Conservation (phyloP, 768 basidiomycete species). For the Agaricus bisporus region DNA sequence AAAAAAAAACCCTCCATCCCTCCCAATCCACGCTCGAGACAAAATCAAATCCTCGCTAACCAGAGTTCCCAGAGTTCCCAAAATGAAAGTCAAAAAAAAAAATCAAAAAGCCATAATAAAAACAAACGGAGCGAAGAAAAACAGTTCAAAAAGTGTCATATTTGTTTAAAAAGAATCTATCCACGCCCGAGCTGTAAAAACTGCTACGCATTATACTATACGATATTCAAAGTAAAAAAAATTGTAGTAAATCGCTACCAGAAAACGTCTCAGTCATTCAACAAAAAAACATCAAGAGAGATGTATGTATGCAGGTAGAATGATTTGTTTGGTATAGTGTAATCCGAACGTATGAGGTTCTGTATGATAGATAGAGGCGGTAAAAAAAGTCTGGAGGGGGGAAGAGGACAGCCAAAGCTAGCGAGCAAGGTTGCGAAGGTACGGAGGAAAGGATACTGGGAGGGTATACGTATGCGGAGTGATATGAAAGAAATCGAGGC, state of each 20-base stretch:
- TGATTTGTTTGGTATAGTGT: constrained; percentile 11
- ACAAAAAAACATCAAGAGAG: neutral
- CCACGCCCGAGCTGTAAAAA: neutral
- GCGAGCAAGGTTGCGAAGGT: neutral
- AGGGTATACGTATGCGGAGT: constrained; percentile 3
- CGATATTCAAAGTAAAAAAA: neutral
- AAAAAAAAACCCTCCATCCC: too few species aligned
- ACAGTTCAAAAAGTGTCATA: neutral
- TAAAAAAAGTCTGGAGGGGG: neutral
- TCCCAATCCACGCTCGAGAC: neutral
- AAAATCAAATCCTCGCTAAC: neutral
- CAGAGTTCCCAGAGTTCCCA: neutral
- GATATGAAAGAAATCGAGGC: neutral
- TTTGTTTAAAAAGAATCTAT: neutral
- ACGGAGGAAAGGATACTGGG: neutral
- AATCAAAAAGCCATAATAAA: neutral
- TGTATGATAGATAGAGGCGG: neutral
- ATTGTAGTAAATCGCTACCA: neutral
- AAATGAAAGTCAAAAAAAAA: neutral
- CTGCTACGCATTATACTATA: neutral
- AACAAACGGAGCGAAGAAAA: neutral
- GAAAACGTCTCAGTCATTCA: neutral
- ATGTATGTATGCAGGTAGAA: constrained; percentile 4
- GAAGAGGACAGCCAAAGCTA: neutral
- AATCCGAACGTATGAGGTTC: constrained; percentile 3